Evolutionary conservation across 441 rosid species (phyloP), one percentile per base, ranked within the genome.

Genomic region (Pelargonium myrrhifolium): DNA sequence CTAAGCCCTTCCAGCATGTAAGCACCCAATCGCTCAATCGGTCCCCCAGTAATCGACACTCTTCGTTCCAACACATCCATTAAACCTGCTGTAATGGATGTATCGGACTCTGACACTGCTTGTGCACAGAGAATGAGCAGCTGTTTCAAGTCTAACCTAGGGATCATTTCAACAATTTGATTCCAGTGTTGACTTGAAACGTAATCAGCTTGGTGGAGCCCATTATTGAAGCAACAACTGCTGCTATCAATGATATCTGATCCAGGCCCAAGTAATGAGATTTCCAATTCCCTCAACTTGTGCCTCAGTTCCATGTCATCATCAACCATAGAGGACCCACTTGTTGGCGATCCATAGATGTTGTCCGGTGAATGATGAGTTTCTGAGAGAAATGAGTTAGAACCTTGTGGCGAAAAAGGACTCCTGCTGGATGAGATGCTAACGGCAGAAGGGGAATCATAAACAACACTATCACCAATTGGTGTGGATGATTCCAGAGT

Each of bases 1-100:
- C 86, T 72, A 37, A 87, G 87, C 61, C 88, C 90, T 75, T 87
- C 93, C 78, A 87, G 71, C 83, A 87, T 65, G 70, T 87, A 87
- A 28, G 90, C 90, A 62, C 87, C 86, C 59, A 84, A 68, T 3
- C 90, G 82, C 68, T 86, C 83, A 40, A 84, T 65, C 8, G 90
- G 90, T 26, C 77, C 85, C 31, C 90, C 93, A 24, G 78, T 74
- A 55, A 86, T 87, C 0, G 90, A 86, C 37, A 86, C 93, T 86
- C 74, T 83, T 67, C 76, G 79, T 75, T 84, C 90, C 84, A 86
- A 67, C 62, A 74, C 70, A 21, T 74, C 83, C 86, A 87, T 84
- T 53, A 84, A 66, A 64, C 67, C 77, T 0, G 77, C 84, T 26
- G 85, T 82, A 67, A 66, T 69, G 1, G 78, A 20, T 58, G 65